These are phyloP conservation scores for Colletotrichum simmondsii DNA, from an alignment of 2,329 filamentous ascomycete genomes.

Conservation along the genomic window DNA sequence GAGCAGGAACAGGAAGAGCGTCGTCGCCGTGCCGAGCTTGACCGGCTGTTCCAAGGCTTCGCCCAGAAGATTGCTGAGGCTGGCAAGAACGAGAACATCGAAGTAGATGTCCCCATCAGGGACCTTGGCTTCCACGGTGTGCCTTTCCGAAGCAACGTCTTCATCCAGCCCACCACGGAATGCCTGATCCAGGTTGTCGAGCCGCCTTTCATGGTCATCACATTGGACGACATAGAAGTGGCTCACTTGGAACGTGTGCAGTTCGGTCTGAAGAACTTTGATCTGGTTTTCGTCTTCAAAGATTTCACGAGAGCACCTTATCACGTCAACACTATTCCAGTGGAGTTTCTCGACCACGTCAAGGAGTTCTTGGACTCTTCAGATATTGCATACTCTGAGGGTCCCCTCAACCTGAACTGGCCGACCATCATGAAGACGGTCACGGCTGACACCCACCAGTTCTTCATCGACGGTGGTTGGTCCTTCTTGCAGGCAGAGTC, in stretches of 20 bases:
- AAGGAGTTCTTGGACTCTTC: constrained; percentile 98
- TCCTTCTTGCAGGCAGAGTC: constrained; percentile 89
- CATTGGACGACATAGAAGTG: constrained; percentile 94
- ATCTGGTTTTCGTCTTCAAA: constrained; percentile 98
- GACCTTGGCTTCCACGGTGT: constrained; percentile 98
- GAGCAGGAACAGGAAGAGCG: constrained; percentile 98
- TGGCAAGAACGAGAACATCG: constrained; percentile 87
- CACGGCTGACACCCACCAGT: constrained; percentile 89
- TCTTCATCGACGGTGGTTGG: constrained; percentile 97
- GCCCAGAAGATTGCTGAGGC: constrained; percentile 98
- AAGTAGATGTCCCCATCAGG: constrained; percentile 96
- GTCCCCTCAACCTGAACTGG: constrained; percentile 98
- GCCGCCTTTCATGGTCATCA: constrained; percentile 95
- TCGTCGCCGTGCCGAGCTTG: constrained; percentile 87
- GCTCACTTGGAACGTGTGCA: constrained; percentile 95
- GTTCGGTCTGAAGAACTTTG: constrained; percentile 98
- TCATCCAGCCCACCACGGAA: constrained; percentile 95
- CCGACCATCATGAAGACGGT: constrained; percentile 99
- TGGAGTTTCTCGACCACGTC: constrained; percentile 92
- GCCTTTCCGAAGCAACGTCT: constrained; percentile 93
- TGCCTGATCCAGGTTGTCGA: constrained; percentile 97
- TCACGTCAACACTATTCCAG: constrained; percentile 98
- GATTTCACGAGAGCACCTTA: constrained; percentile 91
- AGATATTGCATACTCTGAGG: constrained; percentile 93
- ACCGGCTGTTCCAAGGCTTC: constrained; percentile 95